phyloP scores from a whole-genome alignment of 495 filamentous ascomycete genomes.

The Penicillium macrosclerotiorum region DNA sequence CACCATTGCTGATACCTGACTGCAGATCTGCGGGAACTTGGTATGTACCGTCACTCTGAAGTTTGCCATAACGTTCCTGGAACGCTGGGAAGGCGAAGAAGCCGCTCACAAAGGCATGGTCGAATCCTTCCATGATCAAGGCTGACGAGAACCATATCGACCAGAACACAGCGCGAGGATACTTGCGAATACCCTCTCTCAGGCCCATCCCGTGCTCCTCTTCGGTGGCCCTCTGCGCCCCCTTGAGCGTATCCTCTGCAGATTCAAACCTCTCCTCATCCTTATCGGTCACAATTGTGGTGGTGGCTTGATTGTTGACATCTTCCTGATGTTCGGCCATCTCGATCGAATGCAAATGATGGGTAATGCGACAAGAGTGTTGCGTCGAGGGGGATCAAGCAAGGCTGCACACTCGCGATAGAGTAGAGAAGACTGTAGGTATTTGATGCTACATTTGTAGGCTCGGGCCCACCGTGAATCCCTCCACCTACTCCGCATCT shows the following conservation, averaged over 20 bases:
- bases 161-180: conserved; percentile 48
- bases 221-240: conserved; percentile 10
- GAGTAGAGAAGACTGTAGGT: too few species aligned
- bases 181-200: conserved; percentile 20
- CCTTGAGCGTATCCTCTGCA: conserved; percentile 10
- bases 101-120: conserved; percentile 38
- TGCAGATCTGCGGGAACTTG: conserved; percentile 54
- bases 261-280: conserved; percentile 10
- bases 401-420: too few species aligned
- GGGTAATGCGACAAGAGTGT: too few species aligned
- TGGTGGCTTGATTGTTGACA: conserved; percentile 7
- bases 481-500: conserved; percentile 9
- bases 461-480: background rate
- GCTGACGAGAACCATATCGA: conserved; percentile 39
- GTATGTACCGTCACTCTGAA: conserved; percentile 31
- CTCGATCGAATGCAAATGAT: background rate
- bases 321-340: conserved; percentile 21
- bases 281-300: conserved; percentile 9
- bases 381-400: too few species aligned
- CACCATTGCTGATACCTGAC: conserved; percentile 60
- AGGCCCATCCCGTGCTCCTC: conserved; percentile 13
- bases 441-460: background rate
- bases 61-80: conserved; percentile 33
- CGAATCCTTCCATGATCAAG: conserved; percentile 51
- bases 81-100: conserved; percentile 35